Evolutionary conservation across 441 rosid genomes (phyloP), one percentile per base, ranked within the genome.

Genomic region (Brassica balearica): DNA sequence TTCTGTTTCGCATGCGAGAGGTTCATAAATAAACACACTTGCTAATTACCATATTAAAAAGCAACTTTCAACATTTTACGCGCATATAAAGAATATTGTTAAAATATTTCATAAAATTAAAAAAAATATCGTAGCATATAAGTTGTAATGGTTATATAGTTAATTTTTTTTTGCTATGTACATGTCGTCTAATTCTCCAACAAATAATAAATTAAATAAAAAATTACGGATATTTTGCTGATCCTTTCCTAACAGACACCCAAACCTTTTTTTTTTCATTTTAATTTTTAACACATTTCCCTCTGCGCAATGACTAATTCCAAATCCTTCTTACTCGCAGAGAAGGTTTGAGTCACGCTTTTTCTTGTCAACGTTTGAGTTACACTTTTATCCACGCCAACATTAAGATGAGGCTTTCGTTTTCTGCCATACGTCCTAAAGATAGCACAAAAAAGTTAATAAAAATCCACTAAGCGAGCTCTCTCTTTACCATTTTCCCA

Each of bases 401-500:
- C 56, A 68, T 20, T 61, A 89, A 73, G 97, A 95, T 93, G 91
- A 93, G 97, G 96, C 92, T 63, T 84, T 88, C 72, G 82, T 63
- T 86, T 87, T 82, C 90, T 77, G 81, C 99, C 99, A 86, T 91
- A 86, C 98, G 84, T 85, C 88, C 74, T 78, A 84, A 80, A 86
- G 84, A 82, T 22, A 62, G 38, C 38, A 75, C 51, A 3, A 60
- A 9, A 67, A 61, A 59, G 69, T 51, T 12, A 58, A 65, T 20
- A 41, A 73, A 53, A 81, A 69, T 29, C 62, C 23, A 62, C 1
- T 56, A 69, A 62, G 76, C 41, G 76, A 43, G 20, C 38, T 2
- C 19, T 2, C 19, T 73, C 84, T 62, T 75, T 27, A 22, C 34
- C 23, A 23, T 51, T 73, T 73, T 8, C 59, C 29, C 76, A 61